Evolutionary conservation across 768 basidiomycete genomes (phyloP).

Genomic region (Mycena metata): DNA sequence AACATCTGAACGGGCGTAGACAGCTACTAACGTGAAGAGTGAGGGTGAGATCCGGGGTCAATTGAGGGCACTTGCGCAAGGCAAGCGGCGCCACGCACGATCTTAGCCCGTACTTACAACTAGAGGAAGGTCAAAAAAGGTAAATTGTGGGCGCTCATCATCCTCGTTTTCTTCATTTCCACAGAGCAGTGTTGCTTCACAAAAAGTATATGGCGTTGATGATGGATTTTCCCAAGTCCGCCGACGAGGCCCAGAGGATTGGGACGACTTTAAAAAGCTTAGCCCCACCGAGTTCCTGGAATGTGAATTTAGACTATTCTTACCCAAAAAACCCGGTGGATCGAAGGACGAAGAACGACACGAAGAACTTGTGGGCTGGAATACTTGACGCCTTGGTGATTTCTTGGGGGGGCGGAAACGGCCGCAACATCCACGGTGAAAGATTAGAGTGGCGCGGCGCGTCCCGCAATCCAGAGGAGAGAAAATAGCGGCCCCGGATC

Average conservation of each 20-base stretch:
- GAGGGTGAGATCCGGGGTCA: neutral
- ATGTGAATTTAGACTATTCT: conserved; percentile 23
- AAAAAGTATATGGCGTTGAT: neutral
- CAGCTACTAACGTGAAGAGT: neutral
- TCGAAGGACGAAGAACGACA: conserved; percentile 6
- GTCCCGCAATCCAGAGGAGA: conserved; percentile 5
- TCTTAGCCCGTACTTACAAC: neutral
- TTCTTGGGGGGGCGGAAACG: neutral
- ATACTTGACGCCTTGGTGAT: neutral
- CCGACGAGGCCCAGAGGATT: conserved; percentile 12
- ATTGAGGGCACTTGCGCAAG: neutral
- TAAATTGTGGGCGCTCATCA: neutral
- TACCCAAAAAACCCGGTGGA: conserved; percentile 24
- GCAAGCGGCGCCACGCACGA: neutral
- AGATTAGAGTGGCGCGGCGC: neutral
- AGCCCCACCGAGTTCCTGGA: conserved; percentile 36
- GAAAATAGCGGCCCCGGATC: neutral
- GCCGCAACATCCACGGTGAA: neutral
- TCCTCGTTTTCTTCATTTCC: neutral
- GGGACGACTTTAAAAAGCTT: conserved; percentile 39
- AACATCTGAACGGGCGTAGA: neutral
- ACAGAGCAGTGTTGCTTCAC: neutral
- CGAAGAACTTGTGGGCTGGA: neutral
- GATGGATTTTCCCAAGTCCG: conserved; percentile 6
- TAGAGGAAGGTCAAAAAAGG: neutral